Conservation (phyloP, 257 asterid genomes). For the Gardenia jasminoides region DNA sequence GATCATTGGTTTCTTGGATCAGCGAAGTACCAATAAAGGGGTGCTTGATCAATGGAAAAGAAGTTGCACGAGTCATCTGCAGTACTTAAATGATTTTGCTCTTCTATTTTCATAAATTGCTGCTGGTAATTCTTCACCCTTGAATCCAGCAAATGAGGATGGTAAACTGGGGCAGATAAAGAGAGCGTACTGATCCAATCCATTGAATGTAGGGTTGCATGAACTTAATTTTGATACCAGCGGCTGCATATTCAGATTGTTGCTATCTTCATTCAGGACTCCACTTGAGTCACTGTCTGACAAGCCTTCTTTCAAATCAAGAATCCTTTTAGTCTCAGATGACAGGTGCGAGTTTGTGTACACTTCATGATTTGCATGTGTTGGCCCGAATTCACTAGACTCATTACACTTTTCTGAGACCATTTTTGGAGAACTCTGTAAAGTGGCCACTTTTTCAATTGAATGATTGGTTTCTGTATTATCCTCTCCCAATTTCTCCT, state of each 20-base stretch:
- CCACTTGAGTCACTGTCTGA: constrained; percentile 48
- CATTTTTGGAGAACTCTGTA: neutral
- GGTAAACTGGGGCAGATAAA: constrained; percentile 22
- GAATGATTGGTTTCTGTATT: constrained; percentile 13
- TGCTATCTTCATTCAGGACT: constrained; percentile 29
- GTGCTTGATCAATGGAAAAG: constrained; percentile 37
- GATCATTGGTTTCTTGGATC: constrained; percentile 28
- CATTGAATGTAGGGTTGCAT: constrained; percentile 4
- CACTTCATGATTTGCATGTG: constrained; percentile 4
- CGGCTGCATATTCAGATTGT: constrained; percentile 21
- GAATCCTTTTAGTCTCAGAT: constrained; percentile 5
- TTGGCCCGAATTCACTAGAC: constrained; percentile 9
- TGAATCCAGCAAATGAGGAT: constrained; percentile 28
- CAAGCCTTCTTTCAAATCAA: constrained; percentile 35
- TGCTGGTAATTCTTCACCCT: constrained; percentile 15
- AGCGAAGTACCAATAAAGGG: constrained; percentile 28
- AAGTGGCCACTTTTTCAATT: constrained; percentile 3
- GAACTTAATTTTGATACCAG: constrained; percentile 11
- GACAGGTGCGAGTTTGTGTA: constrained; percentile 1
- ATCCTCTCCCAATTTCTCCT: constrained; percentile 34
- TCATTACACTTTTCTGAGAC: neutral
- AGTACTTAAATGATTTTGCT: constrained; percentile 16
- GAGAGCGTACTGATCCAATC: constrained; percentile 18
- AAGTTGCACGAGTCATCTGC: constrained; percentile 31
- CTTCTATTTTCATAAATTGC: constrained; percentile 26